Base-by-base conservation (phyloP, 78 protist genomes). In the Dictyostelium intermedium region DNA sequence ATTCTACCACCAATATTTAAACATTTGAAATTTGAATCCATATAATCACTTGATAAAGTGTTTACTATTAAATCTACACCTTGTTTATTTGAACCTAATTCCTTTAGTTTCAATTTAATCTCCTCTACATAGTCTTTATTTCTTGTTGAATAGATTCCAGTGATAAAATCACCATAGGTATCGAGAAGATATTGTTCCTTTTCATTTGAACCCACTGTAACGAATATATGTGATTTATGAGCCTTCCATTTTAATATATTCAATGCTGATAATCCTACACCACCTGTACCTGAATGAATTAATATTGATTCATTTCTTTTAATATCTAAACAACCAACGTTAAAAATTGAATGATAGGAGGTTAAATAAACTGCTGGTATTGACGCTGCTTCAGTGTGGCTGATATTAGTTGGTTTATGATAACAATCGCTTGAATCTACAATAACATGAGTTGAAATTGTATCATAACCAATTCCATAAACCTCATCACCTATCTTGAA, bases 231-330 rank as follows among this genome's bases (percentile, higher is more conserved):
- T 6, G 50, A 72, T 20, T 97, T 97, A 20, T 47, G 61, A 20
- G 97, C 43, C 27, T 87, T 87, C 80, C 47, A 78, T 83, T 95
- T 96, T 20, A 91, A 92, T 53, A 97, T 66, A 39, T 97, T 85
- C 34, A 97, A 80, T 11, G 98, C 97, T 9, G 98, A 92, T n/a
- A 97, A 8, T 69, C 98, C 98, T 34, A 97, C 97, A 47, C 98
- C 98, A 32, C 98, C 98, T 2, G 97, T 83, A 32, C 97, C 98
- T 1, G 97, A 94, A 20, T 82, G 96, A 37, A 97, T 83, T 16
- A 97, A 96, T 8, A 97, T 78, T 5, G 91, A 72, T 39, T 87
- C 78, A 34, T 18, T 34, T 0, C 27, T 32, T 16, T n/a, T 35
- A 50, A 69, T 72, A 14, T 25, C 84, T 61, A 79, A 32, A 30